Percentiles rank a stretch among this genome's conserved stretches.
Conservation (phyloP, 1,284 basidiomycete species). For the Fistulina hepatica region DNA sequence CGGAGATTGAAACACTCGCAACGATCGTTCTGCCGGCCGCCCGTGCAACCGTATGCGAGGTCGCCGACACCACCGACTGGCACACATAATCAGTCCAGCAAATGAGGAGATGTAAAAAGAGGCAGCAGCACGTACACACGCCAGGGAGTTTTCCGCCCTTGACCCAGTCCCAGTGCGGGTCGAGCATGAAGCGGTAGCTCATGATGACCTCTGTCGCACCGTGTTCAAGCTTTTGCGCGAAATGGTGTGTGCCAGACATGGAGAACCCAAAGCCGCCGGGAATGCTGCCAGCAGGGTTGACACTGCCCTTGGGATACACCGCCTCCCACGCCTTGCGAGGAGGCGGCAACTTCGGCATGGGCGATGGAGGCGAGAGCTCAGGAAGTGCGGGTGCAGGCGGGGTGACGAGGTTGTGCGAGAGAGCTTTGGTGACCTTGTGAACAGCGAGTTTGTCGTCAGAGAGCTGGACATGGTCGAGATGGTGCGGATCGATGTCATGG, state of each 20-base stretch:
- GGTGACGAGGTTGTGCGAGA: constrained; percentile 6
- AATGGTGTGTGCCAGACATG: constrained; percentile 35
- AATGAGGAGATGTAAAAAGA: neutral
- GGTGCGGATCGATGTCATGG: neutral
- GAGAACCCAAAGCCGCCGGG: constrained; percentile 57
- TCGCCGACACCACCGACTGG: constrained; percentile 47
- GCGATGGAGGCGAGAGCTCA: neutral
- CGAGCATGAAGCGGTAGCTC: constrained; percentile 49
- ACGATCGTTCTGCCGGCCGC: constrained; percentile 42
- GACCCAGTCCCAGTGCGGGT: constrained; percentile 44
- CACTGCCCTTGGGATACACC: constrained; percentile 46
- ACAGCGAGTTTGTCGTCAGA: constrained; percentile 8
- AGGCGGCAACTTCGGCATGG: constrained; percentile 11
- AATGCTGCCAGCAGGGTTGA: constrained; percentile 39
- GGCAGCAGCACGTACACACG: constrained; percentile 33
- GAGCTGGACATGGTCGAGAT: constrained; percentile 3
- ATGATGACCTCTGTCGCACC: constrained; percentile 38
- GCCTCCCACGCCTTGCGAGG: constrained; percentile 45
- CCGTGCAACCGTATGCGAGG: constrained; percentile 47
- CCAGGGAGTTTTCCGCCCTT: constrained; percentile 60
- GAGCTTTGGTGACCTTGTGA: constrained; percentile 9
- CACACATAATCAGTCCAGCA: neutral
- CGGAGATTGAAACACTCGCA: constrained; percentile 51
- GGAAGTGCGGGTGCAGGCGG: neutral
- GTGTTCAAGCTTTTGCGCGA: constrained; percentile 24